A percentile compares a stretch with the other conserved stretches of the same genome.
Conservation (phyloP, 2,329 filamentous ascomycete genomes). For the Truncatella angustata region DNA sequence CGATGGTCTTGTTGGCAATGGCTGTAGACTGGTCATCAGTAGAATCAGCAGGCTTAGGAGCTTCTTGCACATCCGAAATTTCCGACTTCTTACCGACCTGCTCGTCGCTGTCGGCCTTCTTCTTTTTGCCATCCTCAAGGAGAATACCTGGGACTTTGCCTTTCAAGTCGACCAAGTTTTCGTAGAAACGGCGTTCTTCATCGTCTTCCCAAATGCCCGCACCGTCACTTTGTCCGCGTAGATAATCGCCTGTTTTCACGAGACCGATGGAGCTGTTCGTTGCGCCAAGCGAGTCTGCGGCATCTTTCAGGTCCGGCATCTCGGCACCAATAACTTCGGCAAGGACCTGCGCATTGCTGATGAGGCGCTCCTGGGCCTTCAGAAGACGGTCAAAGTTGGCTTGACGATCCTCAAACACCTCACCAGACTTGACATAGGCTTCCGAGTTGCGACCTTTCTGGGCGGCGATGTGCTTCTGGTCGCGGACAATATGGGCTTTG, state of each 20-base stretch:
- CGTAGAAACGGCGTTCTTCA: constrained; percentile 95
- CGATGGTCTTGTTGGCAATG: constrained; percentile 96
- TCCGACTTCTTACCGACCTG: constrained; percentile 75
- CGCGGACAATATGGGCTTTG: constrained; percentile 81
- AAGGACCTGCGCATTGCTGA: constrained; percentile 86
- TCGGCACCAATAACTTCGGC: constrained; percentile 85
- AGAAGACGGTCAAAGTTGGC: constrained; percentile 92
- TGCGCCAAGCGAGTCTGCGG: constrained; percentile 65
- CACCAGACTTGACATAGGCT: constrained; percentile 96
- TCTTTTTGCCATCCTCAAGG: constrained; percentile 92
- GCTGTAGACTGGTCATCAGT: constrained; percentile 85
- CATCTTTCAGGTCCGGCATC: constrained; percentile 90
- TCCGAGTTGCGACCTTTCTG: constrained; percentile 95
- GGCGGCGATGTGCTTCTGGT: constrained; percentile 82
- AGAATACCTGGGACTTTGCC: constrained; percentile 93
- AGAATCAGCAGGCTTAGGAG: constrained; percentile 48
- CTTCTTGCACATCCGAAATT: constrained; percentile 44
- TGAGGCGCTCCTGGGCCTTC: constrained; percentile 86
- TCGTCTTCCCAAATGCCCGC: constrained; percentile 98
- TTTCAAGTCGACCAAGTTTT: constrained; percentile 92
- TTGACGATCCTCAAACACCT: constrained; percentile 97
- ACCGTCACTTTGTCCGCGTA: constrained; percentile 85
- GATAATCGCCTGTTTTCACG: constrained; percentile 89
- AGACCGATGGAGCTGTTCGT: constrained; percentile 82
- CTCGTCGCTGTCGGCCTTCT: constrained; percentile 80